Conservation (phyloP, 106 monocot genomes). For the Dendrobium catenatum region DNA sequence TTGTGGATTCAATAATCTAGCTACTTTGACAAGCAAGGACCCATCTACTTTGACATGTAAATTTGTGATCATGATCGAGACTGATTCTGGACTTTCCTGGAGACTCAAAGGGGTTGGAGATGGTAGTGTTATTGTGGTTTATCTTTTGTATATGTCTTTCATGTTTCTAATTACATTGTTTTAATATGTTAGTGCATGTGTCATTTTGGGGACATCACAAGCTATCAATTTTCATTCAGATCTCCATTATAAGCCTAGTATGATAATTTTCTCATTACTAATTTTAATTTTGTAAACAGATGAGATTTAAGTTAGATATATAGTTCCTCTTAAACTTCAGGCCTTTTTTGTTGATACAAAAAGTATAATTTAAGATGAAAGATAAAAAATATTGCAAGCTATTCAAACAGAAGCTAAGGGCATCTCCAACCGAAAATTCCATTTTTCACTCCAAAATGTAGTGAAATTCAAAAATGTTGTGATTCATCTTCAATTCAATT, state of each 20-base stretch:
- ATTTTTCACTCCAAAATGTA: too few relatives aligned
- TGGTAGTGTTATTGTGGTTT: neutral
- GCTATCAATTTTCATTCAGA: constrained; percentile 3
- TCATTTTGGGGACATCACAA: neutral
- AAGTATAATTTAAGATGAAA: neutral
- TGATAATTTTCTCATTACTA: neutral
- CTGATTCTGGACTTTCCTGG: constrained; percentile 7
- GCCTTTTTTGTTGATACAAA: neutral
- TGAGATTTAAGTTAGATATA: too few relatives aligned
- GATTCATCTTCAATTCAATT: too few relatives aligned
- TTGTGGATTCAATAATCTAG: constrained; percentile 27
- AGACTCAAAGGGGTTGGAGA: constrained; percentile 6
- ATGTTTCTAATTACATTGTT: constrained; percentile 10
- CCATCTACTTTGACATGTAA: constrained; percentile 47
- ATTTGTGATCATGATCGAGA: constrained; percentile 59
- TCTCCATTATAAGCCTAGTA: neutral
- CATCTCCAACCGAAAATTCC: too few relatives aligned
- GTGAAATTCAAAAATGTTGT: too few relatives aligned
- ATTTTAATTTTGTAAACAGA: too few relatives aligned
- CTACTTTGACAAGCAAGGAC: constrained; percentile 24
- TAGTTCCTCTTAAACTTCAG: too few relatives aligned
- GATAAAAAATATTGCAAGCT: neutral
- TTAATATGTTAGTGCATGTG: neutral
- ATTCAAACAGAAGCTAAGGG: neutral
- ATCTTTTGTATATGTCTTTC: constrained; percentile 3